Conservation (phyloP, 108 stramenopile species). For the Bacterosira constricta region DNA sequence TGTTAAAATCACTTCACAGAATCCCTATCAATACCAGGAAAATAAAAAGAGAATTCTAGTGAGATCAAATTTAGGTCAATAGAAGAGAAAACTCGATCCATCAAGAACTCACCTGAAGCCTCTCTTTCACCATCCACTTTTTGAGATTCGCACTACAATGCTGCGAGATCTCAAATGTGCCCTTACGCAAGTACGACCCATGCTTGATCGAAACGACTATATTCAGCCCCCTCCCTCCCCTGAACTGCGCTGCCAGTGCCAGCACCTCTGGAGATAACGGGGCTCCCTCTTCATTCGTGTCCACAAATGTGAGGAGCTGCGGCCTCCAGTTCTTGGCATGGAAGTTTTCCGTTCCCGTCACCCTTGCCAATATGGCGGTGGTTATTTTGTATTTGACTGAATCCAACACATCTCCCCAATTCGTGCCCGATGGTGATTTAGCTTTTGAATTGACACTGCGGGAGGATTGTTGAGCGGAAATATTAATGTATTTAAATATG, state of each 20-base stretch:
- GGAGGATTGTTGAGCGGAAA: conserved; percentile 11
- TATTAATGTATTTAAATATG: conserved; percentile 20
- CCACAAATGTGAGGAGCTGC: conserved; percentile 66
- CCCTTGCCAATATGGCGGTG: conserved; percentile 16
- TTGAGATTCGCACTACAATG: conserved; percentile 37
- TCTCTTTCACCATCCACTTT: conserved; percentile 53
- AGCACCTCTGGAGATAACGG: conserved; percentile 51
- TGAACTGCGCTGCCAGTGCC: conserved; percentile 66
- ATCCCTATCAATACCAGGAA: no score
- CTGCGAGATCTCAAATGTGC: conserved; percentile 16
- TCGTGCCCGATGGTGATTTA: conserved; percentile 18
- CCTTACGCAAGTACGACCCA: conserved; percentile 11
- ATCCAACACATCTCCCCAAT: conserved; percentile 52
- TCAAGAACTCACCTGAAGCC: conserved; percentile 22
- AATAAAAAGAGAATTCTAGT: no score
- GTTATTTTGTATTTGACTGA: conserved; percentile 47
- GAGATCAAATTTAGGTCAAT: no score
- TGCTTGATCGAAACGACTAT: conserved; percentile 41
- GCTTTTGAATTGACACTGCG: conserved; percentile 43
- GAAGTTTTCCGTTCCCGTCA: conserved; percentile 38
- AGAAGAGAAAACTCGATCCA: no score
- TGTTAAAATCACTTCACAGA: conserved; percentile 43
- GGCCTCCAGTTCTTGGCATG: conserved; percentile 82
- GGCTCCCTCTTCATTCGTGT: conserved; percentile 57
- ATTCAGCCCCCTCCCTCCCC: conserved; percentile 75